Evolutionary conservation across 2,329 filamentous ascomycete species (phyloP), one percentile per base, ranked within the genome.

Genomic region (Diplodia mutila): DNA sequence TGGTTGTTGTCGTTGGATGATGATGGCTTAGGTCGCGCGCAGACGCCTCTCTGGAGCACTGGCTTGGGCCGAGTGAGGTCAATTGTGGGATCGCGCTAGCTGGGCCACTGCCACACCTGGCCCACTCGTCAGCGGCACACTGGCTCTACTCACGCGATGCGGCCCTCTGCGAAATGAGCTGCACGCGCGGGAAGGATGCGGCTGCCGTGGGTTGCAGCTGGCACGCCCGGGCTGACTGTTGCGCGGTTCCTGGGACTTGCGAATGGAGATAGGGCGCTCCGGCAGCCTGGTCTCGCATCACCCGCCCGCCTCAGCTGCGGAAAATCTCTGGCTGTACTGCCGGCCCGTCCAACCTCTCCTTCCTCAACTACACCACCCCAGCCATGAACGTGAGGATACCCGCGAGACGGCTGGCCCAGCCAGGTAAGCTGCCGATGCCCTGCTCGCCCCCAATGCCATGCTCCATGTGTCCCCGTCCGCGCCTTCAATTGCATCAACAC

Each of bases 321-420:
- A 73, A 68, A 61, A 71, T 69, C 69, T 69, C 66, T 70, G 71
- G 71, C 34, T 61, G 21, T 12, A 12, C 18, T 3, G 2, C 29
- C 29, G 29, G 29, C 29, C 29, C 29, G 29, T 32, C 29, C 32
- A 34, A 34, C 32, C 32, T 34, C 32, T 11, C 8, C 32, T 11
- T 18, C 55, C 12, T 71, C 63, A 54, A 65, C 57, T 8, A 32
- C 65, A 27, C 57, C 46, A 61, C 57, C 46, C 67, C 70, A 69
- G 65, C 71, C 75, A 93, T 92, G 90, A 91, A 84, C 80, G 79
- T 90, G 73, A 85, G 86, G 78, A 80, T 88, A 75, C 87, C 89
- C 72, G 83, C 87, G 73, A 82, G 87, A 82, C 86, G 86, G 81
- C 80, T 90, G 73, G 82, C 85, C 67, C 82, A 83, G 75, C 82